phyloP scores from a whole-genome alignment of 1,139 yeast genomes.

The Schizosaccharomyces versatilis region DNA sequence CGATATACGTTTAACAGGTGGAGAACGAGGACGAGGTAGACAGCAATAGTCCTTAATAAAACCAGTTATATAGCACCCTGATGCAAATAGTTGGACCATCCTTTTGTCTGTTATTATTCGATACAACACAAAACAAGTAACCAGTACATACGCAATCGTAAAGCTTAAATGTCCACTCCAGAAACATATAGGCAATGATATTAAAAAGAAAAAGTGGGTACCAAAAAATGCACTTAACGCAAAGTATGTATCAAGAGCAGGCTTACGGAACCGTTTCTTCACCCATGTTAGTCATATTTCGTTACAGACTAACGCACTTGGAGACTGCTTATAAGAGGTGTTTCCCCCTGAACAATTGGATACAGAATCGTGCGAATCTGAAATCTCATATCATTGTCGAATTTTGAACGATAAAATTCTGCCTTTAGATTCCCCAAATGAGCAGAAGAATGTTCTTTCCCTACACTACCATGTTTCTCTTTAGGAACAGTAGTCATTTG shows the following conservation, averaged over 20 bases:
- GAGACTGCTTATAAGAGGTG: constrained; percentile 33
- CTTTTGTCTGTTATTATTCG: constrained; percentile 15
- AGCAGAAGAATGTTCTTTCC: too few relatives aligned
- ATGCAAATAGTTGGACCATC: constrained; percentile 53
- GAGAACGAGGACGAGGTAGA: constrained; percentile 77
- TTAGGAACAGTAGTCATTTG: too few relatives aligned
- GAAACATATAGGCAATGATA: constrained; percentile 62
- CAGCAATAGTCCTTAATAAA: constrained; percentile 64
- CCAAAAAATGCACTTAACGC: constrained; percentile 82
- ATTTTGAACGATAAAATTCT: constrained; percentile 17
- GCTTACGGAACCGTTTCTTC: constrained; percentile 24
- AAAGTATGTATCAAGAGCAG: constrained; percentile 48
- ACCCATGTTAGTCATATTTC: not conserved
- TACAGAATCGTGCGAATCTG: constrained; percentile 32
- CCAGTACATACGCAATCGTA: constrained; percentile 23
- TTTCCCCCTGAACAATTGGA: constrained; percentile 45
- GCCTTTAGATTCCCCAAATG: too few relatives aligned
- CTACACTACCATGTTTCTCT: too few relatives aligned
- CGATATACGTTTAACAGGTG: constrained; percentile 77
- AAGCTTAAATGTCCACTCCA: constrained; percentile 55
- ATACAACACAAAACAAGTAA: not conserved
- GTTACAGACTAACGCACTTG: constrained; percentile 23
- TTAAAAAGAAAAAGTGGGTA: constrained; percentile 77
- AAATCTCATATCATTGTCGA: constrained; percentile 36
- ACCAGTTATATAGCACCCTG: constrained; percentile 68